These are phyloP conservation scores for Fusarium avenaceum DNA, from an alignment of 2,329 filamentous ascomycete species.

Conservation along the genomic window DNA sequence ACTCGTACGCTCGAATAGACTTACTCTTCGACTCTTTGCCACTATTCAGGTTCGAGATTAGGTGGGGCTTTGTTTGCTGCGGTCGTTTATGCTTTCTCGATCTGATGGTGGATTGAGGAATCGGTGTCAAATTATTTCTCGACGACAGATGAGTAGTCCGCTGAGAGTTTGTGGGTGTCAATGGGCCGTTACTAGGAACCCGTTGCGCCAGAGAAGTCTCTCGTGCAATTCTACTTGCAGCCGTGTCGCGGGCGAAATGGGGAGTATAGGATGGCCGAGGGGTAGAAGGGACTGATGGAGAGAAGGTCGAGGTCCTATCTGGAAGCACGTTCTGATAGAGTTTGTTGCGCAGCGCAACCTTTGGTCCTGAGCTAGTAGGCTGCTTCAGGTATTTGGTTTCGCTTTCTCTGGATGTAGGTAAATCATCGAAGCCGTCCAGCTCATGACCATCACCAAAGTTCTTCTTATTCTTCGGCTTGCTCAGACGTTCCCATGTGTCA, in stretches of 20 bases:
- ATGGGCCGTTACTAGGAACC: conserved; percentile 65
- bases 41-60: conserved; percentile 86
- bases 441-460: conserved; percentile 92
- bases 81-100: conserved; percentile 71
- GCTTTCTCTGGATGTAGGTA: conserved; percentile 85
- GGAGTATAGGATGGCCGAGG: conserved; percentile 69
- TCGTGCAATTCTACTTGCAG: conserved; percentile 74
- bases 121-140: conserved; percentile 61
- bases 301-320: conserved; percentile 66
- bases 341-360: conserved; percentile 70
- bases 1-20: conserved; percentile 44
- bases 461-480: conserved; percentile 70
- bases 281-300: conserved; percentile 67
- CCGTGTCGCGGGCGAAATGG: conserved; percentile 74
- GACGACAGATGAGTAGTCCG: conserved; percentile 67
- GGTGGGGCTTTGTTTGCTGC: conserved; percentile 81
- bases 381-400: conserved; percentile 88
- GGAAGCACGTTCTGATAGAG: conserved; percentile 68
- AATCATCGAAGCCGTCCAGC: conserved; percentile 92
- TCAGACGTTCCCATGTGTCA: conserved; percentile 75
- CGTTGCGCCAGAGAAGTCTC: conserved; percentile 73
- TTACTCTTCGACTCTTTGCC: conserved; percentile 85
- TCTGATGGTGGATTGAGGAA: conserved; percentile 60
- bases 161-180: conserved; percentile 68
- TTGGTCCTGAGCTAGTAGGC: conserved; percentile 78